A percentile compares a stretch with the other conserved stretches of the same genome.
Conservation (phyloP, 805 yeast species). For the Ogataea paradorogensis region DNA sequence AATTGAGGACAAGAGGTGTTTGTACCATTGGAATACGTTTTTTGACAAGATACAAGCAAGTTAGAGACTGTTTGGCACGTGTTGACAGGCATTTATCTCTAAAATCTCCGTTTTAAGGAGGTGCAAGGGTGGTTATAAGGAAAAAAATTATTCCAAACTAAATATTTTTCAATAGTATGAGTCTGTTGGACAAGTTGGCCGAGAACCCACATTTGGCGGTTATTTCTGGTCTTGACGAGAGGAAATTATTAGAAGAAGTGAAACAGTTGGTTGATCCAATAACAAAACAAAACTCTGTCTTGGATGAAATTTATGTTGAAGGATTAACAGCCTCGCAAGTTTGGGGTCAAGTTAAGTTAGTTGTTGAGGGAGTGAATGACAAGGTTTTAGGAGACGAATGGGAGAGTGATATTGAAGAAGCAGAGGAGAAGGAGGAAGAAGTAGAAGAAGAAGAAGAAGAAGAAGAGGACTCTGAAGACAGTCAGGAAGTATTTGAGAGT, state of each 20-base stretch:
- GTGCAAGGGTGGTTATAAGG: slow-evolving; percentile 3
- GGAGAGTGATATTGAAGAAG: slow-evolving; percentile 20
- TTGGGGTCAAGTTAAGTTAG: slow-evolving; percentile 88
- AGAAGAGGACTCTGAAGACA: slow-evolving; percentile 10
- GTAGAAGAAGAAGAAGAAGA: slow-evolving; percentile 25
- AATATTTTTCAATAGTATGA: slow-evolving; percentile 6
- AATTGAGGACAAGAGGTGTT: background rate
- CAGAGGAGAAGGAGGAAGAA: slow-evolving; percentile 28
- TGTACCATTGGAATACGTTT: background rate
- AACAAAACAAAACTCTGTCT: slow-evolving; percentile 44
- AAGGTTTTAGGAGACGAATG: slow-evolving; percentile 41
- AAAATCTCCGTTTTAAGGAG: slow-evolving; percentile 6
- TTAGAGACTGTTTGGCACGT: background rate
- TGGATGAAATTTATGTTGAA: slow-evolving; percentile 79
- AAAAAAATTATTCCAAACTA: slow-evolving; percentile 1
- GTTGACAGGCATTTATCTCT: slow-evolving; percentile 3
- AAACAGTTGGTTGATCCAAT: slow-evolving; percentile 60
- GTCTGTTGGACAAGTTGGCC: slow-evolving; percentile 17
- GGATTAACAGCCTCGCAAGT: slow-evolving; percentile 90
- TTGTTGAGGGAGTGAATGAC: slow-evolving; percentile 74
- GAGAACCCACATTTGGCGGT: slow-evolving; percentile 21
- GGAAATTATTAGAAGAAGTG: slow-evolving; percentile 32
- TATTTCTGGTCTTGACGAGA: slow-evolving; percentile 13
- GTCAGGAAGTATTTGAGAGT: slow-evolving; percentile 20
- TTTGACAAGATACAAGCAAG: background rate